Base-by-base conservation (phyloP, 1,139 yeast genomes). In the Pneumocystis jirovecii region DNA sequence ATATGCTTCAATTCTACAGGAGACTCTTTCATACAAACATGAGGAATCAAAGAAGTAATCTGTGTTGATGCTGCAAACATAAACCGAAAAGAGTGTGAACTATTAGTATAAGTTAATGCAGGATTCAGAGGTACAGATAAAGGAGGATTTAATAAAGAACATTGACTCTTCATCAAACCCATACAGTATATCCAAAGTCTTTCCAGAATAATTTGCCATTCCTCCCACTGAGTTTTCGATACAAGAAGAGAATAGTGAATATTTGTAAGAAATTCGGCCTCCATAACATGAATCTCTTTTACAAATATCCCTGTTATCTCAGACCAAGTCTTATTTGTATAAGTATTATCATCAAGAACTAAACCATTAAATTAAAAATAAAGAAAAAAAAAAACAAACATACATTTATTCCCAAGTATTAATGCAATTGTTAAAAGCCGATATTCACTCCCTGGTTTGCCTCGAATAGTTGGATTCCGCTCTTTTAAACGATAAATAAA, bases 321-420 rank as follows among this genome's bases (percentile, higher is more conserved):
- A 35, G 93, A 83, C 97, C 97, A 91, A 1, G 96, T 87, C 73
- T 84, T 83, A 77, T 90, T 90, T 68, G 96, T 88, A 73, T 89
- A 91, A 50, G 96, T 90, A 74, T 89, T 89, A 77, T 91, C 97
- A 75, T 91, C 97, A 71, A 89, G 87, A 74, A 89, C 31, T 60
- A 39, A 42, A 12, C 19, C 17, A 39, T 60, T 6, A 42, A 5
- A 21, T 42, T 17, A 39, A 12, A 19, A 34, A 15, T 35, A 45
- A 45, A 61, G 15, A 29, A 31, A 25, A 37, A 42, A 19, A 50
- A 50, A 2, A n/a, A 40, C 34, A 19, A 50, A 25, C 57, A 6
- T 65, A 66, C 64, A 89, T 76, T 91, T 91, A 78, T 90, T 91
- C 60, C 96, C 95, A 69, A 90, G 79, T 66, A 90, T 83, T 65